These are phyloP conservation scores for Paracamarosporium sp. DNA, from an alignment of 2,329 filamentous ascomycete genomes.

Conservation along the genomic window DNA sequence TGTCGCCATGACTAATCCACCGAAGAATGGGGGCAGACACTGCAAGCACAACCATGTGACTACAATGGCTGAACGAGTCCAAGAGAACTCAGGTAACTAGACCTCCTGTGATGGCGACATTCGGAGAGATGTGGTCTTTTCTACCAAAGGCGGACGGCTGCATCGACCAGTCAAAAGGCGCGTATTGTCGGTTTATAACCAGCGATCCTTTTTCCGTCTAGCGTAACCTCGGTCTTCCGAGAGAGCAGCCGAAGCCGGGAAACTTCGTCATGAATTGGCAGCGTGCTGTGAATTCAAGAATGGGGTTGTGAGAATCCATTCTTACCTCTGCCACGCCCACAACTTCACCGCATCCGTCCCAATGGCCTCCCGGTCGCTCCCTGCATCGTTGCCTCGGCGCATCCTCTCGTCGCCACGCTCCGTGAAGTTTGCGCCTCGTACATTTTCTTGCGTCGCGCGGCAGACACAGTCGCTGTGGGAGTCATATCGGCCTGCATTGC, in stretches of 20 bases:
- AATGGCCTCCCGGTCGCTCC: conserved; percentile 42
- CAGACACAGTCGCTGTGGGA: conserved; percentile 22
- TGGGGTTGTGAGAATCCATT: conserved; percentile 18
- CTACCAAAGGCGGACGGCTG: neutral
- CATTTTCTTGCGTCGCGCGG: conserved; percentile 25
- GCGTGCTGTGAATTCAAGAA: conserved; percentile 15
- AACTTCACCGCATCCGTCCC: conserved; percentile 14
- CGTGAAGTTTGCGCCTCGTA: conserved; percentile 22
- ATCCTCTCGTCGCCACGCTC: conserved; percentile 29
- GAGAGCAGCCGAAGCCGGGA: conserved; percentile 5
- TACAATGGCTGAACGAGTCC: neutral
- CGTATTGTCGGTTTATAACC: conserved; percentile 9
- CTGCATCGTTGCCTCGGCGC: conserved; percentile 35
- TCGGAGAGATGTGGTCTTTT: neutral
- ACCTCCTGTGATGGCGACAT: neutral
- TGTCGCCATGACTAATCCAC: neutral
- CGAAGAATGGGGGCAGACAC: neutral
- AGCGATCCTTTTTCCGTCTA: conserved; percentile 31
- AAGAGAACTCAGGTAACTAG: too few species aligned
- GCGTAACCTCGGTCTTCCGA: conserved; percentile 27
- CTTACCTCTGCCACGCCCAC: conserved; percentile 7
- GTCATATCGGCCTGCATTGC: conserved; percentile 39
- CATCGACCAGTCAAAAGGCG: conserved; percentile 26
- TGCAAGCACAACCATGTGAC: neutral
- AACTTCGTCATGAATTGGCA: conserved; percentile 31